A percentile compares a stretch with the other conserved stretches of the same genome.
phyloP scores from a whole-genome alignment of 306 rosid genomes.

The Amphicarpaea edgeworthii region DNA sequence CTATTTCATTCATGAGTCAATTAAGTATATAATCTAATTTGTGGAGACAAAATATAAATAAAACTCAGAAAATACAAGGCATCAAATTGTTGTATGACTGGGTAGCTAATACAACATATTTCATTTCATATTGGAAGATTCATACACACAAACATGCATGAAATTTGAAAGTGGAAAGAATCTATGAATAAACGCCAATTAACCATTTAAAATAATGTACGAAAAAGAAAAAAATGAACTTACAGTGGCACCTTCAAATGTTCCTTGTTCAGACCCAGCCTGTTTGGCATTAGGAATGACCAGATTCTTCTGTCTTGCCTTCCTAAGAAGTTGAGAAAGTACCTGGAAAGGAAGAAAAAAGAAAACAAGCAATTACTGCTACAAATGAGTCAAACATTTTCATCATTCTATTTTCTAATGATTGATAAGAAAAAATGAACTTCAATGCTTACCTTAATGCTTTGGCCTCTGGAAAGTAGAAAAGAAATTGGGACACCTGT shows the following conservation, averaged over 20 bases:
- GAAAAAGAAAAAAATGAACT: slow-evolving; percentile 50
- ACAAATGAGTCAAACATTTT: slow-evolving; percentile 23
- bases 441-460: slow-evolving; percentile 71
- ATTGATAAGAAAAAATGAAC: background rate
- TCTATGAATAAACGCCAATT: background rate
- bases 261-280: slow-evolving; percentile 98
- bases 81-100: background rate
- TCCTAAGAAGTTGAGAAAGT: slow-evolving; percentile 99
- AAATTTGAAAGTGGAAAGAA: background rate
- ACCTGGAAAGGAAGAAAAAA: slow-evolving; percentile 63
- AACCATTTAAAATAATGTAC: slow-evolving; percentile 7
- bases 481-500: slow-evolving; percentile 98
- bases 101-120: slow-evolving; percentile 6
- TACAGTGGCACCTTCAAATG: slow-evolving; percentile 98
- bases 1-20: background rate
- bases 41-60: background rate
- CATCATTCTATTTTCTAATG: background rate
- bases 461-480: slow-evolving; percentile 96
- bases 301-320: slow-evolving; percentile 88
- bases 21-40: slow-evolving; percentile 28
- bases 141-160: slow-evolving; percentile 22
- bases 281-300: slow-evolving; percentile 87
- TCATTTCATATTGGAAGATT: slow-evolving; percentile 20
- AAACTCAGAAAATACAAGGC: slow-evolving; percentile 18
- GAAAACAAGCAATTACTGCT: slow-evolving; percentile 25